Base-by-base conservation (phyloP, 495 filamentous ascomycete species). In the Chaetomium cochliodes region DNA sequence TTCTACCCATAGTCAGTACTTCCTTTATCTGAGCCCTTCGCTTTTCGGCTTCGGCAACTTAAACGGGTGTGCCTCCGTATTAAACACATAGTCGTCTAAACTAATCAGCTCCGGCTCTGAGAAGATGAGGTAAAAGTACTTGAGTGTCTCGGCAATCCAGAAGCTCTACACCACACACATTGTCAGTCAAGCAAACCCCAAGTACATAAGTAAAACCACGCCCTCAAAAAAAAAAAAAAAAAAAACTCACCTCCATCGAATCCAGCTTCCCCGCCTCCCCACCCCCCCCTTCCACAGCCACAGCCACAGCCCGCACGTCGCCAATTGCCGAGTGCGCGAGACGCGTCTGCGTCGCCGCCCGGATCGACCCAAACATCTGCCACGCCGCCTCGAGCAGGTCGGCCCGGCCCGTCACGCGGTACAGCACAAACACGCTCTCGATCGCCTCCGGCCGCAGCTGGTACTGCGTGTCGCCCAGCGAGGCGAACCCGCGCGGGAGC, bases 1-100 rank as follows among this genome's bases (percentile, higher is more conserved):
- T 16, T 0, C 41, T 15, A 44, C 16, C n/a, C n/a, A 47, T 0
- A 22, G 7, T 3, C 18, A 47, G n/a, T 8, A 9, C 7, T 20
- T 4, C 12, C 16, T 3, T 39, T 20, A 41, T 47, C 49, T 33
- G 33, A 37, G 33, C 5, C 8, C 9, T 8, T 37, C 33, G 5
- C 5, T 8, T 12, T 37, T 12, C 33, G 30, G 63, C 60, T 61
- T 69, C 3, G 73, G 70, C 44, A 80, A 64, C 68, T 67, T 75
- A 16, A 97, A 81, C 4, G 89, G 86, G 77, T 96, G 92, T 7
- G 90, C 92, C 78, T 96, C 92, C 0, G 92, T 96, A 74, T 96
- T 96, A 61, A 96, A 86, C 5, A 97, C 89, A 61, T 90, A 85
- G 13, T 91, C 81, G 68, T 91, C 87, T 74, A 96, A 76, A 73